Conservation (phyloP, 208 protist genomes). For the Trypanosoma melophagium region DNA sequence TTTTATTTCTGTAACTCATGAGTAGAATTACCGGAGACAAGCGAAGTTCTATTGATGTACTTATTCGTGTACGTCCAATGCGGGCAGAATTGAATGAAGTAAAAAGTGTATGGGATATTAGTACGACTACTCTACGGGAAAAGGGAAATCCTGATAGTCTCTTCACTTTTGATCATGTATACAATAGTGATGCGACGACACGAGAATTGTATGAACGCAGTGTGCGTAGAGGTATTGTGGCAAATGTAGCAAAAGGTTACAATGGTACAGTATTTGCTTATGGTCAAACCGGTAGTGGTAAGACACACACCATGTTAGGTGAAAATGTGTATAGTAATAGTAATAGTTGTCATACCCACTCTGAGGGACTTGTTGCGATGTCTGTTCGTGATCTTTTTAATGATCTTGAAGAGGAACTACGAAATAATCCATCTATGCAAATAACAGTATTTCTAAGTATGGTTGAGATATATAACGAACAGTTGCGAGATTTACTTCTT, state of each 20-base stretch:
- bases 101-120: slow-evolving; percentile 28
- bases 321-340: slow-evolving; percentile 14
- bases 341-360: neutral
- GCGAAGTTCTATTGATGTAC: slow-evolving; percentile 65
- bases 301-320: slow-evolving; percentile 85
- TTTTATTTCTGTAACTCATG: slow-evolving; percentile 10
- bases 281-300: slow-evolving; percentile 87
- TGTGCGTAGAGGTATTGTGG: slow-evolving; percentile 49
- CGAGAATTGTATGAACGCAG: slow-evolving; percentile 50
- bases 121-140: slow-evolving; percentile 42
- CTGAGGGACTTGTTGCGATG: slow-evolving; percentile 45
- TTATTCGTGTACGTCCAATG: slow-evolving; percentile 66
- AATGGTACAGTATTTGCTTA: slow-evolving; percentile 88
- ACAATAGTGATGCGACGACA: slow-evolving; percentile 37
- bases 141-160: slow-evolving; percentile 52
- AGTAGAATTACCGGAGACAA: neutral
- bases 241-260: slow-evolving; percentile 71
- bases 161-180: slow-evolving; percentile 81
- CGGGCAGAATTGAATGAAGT: slow-evolving; percentile 46
- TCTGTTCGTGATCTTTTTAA: slow-evolving; percentile 64
- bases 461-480: slow-evolving; percentile 87
- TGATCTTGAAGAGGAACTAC: slow-evolving; percentile 42
- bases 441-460: slow-evolving; percentile 56
- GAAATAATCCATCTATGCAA: slow-evolving; percentile 32
- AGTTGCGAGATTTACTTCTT: slow-evolving; percentile 73